A percentile compares a stretch with the other conserved stretches of the same genome.
phyloP scores from a whole-genome alignment of 2,329 filamentous ascomycete genomes.

The Cladosporium velox region DNA sequence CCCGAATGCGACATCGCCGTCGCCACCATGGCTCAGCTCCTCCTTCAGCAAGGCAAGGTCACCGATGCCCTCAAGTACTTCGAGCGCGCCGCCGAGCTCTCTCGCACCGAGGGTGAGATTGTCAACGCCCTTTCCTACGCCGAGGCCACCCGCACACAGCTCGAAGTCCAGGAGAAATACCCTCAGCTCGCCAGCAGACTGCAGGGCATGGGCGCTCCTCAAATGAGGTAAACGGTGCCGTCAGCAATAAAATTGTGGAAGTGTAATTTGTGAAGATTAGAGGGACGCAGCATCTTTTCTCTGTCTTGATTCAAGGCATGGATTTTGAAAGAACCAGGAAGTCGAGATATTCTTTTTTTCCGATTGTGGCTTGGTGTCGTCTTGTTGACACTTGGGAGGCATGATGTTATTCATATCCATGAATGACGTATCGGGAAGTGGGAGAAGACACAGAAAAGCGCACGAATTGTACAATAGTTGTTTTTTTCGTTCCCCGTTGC shows the following conservation, averaged over 20 bases:
- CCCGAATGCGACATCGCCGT: conserved; percentile 98
- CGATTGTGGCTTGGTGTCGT: background rate
- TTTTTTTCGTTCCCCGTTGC: background rate
- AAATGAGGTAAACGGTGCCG: conserved; percentile 9
- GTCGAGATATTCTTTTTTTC: background rate
- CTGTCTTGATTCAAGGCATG: background rate
- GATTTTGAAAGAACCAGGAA: background rate
- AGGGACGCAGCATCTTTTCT: background rate
- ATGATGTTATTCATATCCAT: background rate
- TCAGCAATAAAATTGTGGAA: background rate
- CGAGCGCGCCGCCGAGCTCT: conserved; percentile 91
- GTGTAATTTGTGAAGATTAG: background rate
- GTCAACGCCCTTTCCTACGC: conserved; percentile 96
- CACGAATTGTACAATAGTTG: conserved; percentile 9
- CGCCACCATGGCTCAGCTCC: conserved; percentile 95
- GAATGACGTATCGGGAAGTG: background rate
- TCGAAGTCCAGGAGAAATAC: conserved; percentile 67
- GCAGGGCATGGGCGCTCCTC: conserved; percentile 45
- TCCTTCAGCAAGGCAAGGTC: conserved; percentile 97
- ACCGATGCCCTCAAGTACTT: conserved; percentile 95
- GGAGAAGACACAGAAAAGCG: background rate
- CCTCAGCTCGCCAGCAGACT: conserved; percentile 52
- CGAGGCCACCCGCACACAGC: conserved; percentile 92
- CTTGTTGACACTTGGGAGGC: background rate
- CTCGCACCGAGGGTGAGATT: conserved; percentile 91